Conservation (phyloP, 2,329 filamentous ascomycete species). For the Sporothrix variecibatus region DNA sequence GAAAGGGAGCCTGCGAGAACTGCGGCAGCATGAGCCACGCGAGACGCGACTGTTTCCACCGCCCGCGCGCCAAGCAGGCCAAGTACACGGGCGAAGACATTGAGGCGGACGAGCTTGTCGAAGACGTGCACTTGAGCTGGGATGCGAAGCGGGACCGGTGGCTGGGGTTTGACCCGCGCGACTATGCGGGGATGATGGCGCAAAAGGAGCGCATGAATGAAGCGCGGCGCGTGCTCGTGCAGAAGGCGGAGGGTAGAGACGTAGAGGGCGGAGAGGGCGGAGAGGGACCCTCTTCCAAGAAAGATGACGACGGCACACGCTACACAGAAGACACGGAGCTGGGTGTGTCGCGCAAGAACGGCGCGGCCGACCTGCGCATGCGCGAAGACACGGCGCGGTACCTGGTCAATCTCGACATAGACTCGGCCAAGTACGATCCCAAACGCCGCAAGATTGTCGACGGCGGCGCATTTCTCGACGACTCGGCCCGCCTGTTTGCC, state of each 20-base stretch:
- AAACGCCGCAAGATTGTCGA: slow-evolving; percentile 93
- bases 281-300: neutral
- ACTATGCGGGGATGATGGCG: slow-evolving; percentile 84
- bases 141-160: slow-evolving; percentile 97
- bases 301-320: slow-evolving; percentile 25
- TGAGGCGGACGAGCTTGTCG: slow-evolving; percentile 83
- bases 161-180: slow-evolving; percentile 93
- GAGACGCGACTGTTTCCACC: slow-evolving; percentile 86
- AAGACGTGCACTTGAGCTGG: slow-evolving; percentile 87
- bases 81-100: slow-evolving; percentile 93
- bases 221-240: slow-evolving; percentile 57
- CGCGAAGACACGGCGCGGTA: slow-evolving; percentile 98
- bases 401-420: slow-evolving; percentile 87
- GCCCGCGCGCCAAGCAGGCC: slow-evolving; percentile 85
- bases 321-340: slow-evolving; percentile 97
- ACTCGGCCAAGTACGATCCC: slow-evolving; percentile 96
- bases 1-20: slow-evolving; percentile 98
- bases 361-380: slow-evolving; percentile 85
- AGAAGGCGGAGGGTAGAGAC: slow-evolving; percentile 52
- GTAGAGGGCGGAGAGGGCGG: neutral
- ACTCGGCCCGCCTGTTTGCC: slow-evolving; percentile 78
- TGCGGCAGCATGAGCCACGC: slow-evolving; percentile 97
- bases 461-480: slow-evolving; percentile 75
- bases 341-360: slow-evolving; percentile 88
- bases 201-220: slow-evolving; percentile 86